Conservation (phyloP, 805 yeast genomes). For the Wickerhamiella sergipiensis region DNA sequence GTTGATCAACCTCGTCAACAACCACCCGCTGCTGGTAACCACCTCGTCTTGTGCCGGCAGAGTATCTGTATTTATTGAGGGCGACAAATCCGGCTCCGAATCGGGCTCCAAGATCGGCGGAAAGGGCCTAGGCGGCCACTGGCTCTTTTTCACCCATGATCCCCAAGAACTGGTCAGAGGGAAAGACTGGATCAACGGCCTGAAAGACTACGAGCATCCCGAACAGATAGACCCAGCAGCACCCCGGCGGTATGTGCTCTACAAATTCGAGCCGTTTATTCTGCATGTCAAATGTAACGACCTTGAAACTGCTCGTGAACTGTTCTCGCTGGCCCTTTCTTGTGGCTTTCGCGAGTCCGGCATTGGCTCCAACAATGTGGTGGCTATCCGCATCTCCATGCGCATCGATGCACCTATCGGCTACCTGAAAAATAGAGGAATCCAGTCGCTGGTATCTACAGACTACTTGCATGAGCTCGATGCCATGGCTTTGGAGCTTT, state of each 20-base stretch:
- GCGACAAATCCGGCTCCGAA: constrained; percentile 22
- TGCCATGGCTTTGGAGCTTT: constrained; percentile 45
- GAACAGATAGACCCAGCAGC: constrained; percentile 2
- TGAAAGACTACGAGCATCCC: constrained; percentile 12
- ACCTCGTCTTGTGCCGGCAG: constrained; percentile 86
- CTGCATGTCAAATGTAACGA: constrained; percentile 70
- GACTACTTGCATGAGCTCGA: constrained; percentile 41
- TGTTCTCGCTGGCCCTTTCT: constrained; percentile 61
- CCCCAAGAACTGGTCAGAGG: constrained; percentile 26
- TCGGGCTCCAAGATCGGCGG: constrained; percentile 40
- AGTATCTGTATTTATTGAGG: constrained; percentile 70
- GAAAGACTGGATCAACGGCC: constrained; percentile 20
- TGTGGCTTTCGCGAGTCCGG: constrained; percentile 86
- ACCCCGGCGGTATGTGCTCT: constrained; percentile 46
- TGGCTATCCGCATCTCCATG: constrained; percentile 64
- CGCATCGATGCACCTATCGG: constrained; percentile 71
- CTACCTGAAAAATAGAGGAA: constrained; percentile 25
- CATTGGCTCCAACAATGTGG: constrained; percentile 63
- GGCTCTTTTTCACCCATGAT: constrained; percentile 73
- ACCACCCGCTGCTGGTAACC: constrained; percentile 56
- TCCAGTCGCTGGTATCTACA: constrained; percentile 35
- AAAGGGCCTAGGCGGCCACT: constrained; percentile 72
- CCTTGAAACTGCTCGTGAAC: constrained; percentile 38
- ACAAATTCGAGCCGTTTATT: constrained; percentile 75
- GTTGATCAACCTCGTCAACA: constrained; percentile 52